Percentiles rank a stretch among this genome's conserved stretches.
These are phyloP conservation scores for Rhizophagus sp. DNA, from an alignment of 192 early-diverging fungal species.

Conservation along the genomic window DNA sequence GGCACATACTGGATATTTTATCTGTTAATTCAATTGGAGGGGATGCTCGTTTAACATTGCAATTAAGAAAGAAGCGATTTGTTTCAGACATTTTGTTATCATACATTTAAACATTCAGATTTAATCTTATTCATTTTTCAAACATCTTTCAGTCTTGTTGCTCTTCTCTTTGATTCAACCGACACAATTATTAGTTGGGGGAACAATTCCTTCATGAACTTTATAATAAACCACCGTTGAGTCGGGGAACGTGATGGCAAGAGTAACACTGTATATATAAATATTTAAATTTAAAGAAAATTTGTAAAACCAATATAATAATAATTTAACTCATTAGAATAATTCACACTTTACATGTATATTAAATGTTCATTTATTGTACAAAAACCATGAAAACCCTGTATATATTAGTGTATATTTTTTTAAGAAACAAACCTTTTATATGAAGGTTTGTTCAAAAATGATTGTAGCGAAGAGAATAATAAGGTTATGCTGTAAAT, in stretches of 20 bases:
- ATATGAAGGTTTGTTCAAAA: not conserved
- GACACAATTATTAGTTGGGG: not conserved
- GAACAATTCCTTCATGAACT: slow-evolving; percentile 25
- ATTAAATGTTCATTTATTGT: slow-evolving; percentile 8
- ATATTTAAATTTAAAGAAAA: not conserved
- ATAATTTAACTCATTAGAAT: not conserved
- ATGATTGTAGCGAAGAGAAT: slow-evolving; percentile 1
- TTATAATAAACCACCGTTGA: slow-evolving; percentile 33
- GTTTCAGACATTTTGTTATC: not conserved
- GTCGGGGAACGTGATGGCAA: slow-evolving; percentile 27
- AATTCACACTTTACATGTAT: slow-evolving; percentile 1
- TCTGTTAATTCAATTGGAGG: not conserved
- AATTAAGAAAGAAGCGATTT: not conserved
- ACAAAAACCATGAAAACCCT: not conserved
- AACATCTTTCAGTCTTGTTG: not conserved
- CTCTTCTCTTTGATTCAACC: not conserved
- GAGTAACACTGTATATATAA: slow-evolving; percentile 20
- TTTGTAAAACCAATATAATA: not conserved
- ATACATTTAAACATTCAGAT: not conserved
- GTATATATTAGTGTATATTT: not conserved
- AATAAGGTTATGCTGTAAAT: slow-evolving; percentile 2
- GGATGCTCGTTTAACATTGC: not conserved
- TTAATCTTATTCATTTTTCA: not conserved
- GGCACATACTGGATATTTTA: not conserved
- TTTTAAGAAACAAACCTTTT: not conserved